Conservation (phyloP, 495 filamentous ascomycete genomes). For the Halenospora varia region DNA sequence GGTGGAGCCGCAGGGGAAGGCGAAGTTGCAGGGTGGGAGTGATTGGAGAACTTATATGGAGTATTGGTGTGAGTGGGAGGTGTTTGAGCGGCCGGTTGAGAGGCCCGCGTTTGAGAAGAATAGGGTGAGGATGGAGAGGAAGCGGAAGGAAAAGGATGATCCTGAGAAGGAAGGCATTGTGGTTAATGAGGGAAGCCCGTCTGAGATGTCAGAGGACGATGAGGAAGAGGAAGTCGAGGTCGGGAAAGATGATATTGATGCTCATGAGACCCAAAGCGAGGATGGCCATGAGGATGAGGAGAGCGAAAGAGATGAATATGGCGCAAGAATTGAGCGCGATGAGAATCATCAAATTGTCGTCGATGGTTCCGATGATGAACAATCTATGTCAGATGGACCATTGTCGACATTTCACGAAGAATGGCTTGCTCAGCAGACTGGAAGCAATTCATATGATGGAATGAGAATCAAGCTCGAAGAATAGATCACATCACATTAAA, state of each 20-base stretch:
- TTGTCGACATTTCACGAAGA: neutral
- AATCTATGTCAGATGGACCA: neutral
- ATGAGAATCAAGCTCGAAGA: neutral
- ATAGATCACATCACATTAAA: too few relatives aligned
- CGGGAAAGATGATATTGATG: slow-evolving; percentile 16
- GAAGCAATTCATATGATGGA: too few relatives aligned
- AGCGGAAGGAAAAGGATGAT: neutral
- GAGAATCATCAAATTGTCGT: slow-evolving; percentile 3
- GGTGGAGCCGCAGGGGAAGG: slow-evolving; percentile 21
- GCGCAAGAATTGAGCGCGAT: slow-evolving; percentile 1
- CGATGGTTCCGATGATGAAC: neutral
- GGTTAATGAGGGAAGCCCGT: neutral
- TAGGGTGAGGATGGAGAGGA: slow-evolving; percentile 8
- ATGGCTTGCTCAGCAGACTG: neutral
- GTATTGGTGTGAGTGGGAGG: slow-evolving; percentile 49
- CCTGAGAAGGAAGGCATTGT: neutral
- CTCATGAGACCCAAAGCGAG: too few relatives aligned
- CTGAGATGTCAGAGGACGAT: neutral
- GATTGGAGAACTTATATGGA: slow-evolving; percentile 44
- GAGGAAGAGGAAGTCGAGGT: slow-evolving; percentile 12
- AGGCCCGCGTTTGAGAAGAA: slow-evolving; percentile 31
- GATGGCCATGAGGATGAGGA: slow-evolving; percentile 12
- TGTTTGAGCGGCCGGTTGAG: slow-evolving; percentile 30
- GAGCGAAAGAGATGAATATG: slow-evolving; percentile 15
- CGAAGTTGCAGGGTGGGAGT: slow-evolving; percentile 28